Conservation (phyloP, 345 rosid genomes). For the Eutrema heterophyllum region DNA sequence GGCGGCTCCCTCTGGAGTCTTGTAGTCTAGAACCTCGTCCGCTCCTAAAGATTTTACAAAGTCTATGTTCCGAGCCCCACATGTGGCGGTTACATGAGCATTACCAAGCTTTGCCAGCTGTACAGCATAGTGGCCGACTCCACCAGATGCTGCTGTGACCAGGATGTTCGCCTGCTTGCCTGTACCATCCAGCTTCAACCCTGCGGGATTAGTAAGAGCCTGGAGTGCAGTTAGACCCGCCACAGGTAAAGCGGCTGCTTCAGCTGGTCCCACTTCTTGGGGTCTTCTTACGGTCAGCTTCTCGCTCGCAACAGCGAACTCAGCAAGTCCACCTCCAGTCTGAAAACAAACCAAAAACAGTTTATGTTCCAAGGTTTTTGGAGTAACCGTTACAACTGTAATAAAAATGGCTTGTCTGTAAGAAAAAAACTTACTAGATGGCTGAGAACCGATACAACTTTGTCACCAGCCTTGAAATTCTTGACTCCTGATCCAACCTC, state of each 20-base stretch:
- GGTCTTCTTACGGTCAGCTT: conserved; percentile 50
- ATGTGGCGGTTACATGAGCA: conserved; percentile 73
- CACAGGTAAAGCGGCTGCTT: conserved; percentile 35
- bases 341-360: conserved; percentile 13
- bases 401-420: background rate
- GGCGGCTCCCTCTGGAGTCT: conserved; percentile 60
- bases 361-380: background rate
- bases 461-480: conserved; percentile 64
- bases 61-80: conserved; percentile 66
- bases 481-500: conserved; percentile 55
- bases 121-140: conserved; percentile 74
- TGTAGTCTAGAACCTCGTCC: conserved; percentile 75
- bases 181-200: conserved; percentile 58
- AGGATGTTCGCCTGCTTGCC: conserved; percentile 48
- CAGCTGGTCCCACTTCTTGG: conserved; percentile 58
- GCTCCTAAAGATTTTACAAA: conserved; percentile 67
- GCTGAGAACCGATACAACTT: conserved; percentile 61
- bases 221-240: conserved; percentile 42
- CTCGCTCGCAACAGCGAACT: conserved; percentile 55
- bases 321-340: conserved; percentile 59
- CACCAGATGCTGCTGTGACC: conserved; percentile 73
- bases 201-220: conserved; percentile 49
- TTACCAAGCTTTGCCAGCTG: conserved; percentile 71
- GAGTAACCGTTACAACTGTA: background rate
- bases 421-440: conserved; percentile 33